Percentiles rank a stretch among this genome's conserved stretches.
phyloP scores from a whole-genome alignment of 2,329 filamentous ascomycete genomes.

The Mariannaea elegans region DNA sequence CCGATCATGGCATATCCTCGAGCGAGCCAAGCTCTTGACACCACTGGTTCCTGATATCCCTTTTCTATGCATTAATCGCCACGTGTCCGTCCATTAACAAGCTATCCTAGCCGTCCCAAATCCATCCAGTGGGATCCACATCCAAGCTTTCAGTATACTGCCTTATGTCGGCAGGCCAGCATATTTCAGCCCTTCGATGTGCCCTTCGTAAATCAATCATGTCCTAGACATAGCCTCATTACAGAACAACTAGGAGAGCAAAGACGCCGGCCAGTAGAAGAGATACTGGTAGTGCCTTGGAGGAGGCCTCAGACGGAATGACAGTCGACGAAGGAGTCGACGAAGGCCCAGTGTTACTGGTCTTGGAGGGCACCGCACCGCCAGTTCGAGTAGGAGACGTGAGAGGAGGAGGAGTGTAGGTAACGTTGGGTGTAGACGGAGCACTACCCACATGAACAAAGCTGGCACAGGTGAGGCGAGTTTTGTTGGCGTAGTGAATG shows the following conservation, averaged over 20 bases:
- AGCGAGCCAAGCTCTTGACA: too few species aligned
- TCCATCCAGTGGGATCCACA: background rate
- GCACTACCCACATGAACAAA: conserved; percentile 50
- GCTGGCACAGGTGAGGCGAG: conserved; percentile 72
- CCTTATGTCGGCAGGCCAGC: background rate
- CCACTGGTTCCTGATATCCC: too few species aligned
- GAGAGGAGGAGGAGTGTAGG: conserved; percentile 26
- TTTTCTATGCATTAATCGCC: background rate
- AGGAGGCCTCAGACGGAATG: conserved; percentile 8
- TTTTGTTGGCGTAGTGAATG: conserved; percentile 71
- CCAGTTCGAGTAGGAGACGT: background rate
- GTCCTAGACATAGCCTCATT: background rate
- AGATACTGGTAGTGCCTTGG: conserved; percentile 12
- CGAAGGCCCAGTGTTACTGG: background rate
- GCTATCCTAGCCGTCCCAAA: background rate
- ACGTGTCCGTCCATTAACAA: background rate
- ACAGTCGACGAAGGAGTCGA: background rate
- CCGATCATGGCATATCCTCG: too few species aligned
- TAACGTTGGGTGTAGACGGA: conserved; percentile 21
- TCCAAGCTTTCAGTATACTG: background rate
- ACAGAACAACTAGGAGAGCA: conserved; percentile 18
- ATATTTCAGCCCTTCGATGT: background rate
- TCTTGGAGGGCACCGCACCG: background rate
- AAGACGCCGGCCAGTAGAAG: conserved; percentile 15
- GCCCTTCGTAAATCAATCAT: background rate